Evolutionary conservation across 2,329 filamentous ascomycete genomes (phyloP), one percentile per base, ranked within the genome.

Genomic region (Talaromyces rugulosus): DNA sequence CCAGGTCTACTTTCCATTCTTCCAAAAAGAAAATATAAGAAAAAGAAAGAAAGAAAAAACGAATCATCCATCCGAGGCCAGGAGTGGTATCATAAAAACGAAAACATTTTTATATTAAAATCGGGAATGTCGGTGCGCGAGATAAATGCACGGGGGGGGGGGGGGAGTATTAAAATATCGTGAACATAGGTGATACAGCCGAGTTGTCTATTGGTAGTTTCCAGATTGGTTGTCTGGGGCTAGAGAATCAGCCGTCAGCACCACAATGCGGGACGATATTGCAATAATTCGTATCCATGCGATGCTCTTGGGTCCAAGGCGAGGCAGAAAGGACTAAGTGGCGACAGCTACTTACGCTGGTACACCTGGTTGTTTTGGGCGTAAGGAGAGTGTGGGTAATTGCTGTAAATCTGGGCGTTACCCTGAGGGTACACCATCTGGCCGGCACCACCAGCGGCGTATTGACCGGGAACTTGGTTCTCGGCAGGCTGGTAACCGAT

Each of bases 401-500:
- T 80, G 61, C 75, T 72, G 65, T 80, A 80, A 69, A 81, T 80
- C 67, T 81, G 79, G 59, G 78, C 78, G 62, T 81, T 81, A 62
- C 75, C 75, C 67, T 78, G 77, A 40, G 74, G 74, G 65, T 81
- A 81, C 61, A 81, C 79, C 70, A 81, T 78, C 27, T 76, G 77
- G 59, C 73, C 72, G 58, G 74, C 75, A 57, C 74, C 82, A 16
- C 87, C 85, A n/a, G 85, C 82, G 47, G 87, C 84, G 70, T 92
- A 92, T 69, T 89, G 87, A 62, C 75, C 81, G 73, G 82, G 79
- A 27, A 82, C 79, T 67, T 84, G 81, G 60, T 80, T 78, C 55
- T 83, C 80, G 33, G 79, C 78, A 54, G 85, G 81, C 70, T 89
- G 85, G 70, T 92, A 93, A 12, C 87, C 88, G 70, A 92, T 91